Evolutionary conservation across 1,139 yeast genomes (phyloP), one percentile per base, ranked within the genome.

Genomic region (Sugiyamaella pinicola): DNA sequence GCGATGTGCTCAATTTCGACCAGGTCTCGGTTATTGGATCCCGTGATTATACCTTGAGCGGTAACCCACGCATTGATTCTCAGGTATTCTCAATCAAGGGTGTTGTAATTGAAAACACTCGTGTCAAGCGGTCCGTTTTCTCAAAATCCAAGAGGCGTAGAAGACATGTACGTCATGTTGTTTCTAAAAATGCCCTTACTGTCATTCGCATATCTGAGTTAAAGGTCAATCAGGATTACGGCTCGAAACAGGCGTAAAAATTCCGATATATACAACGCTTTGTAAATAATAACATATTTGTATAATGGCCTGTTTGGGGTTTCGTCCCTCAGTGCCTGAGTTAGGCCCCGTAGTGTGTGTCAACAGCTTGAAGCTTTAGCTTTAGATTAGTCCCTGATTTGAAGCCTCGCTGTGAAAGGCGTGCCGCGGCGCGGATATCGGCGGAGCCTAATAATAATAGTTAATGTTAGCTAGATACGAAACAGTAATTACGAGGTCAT

Each of bases 1-100:
- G 99, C 15, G 96, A 90, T 68, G 77, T 76, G 34, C 76, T 95
- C 55, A 73, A 76, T 44, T 79, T 95, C 66, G 81, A 81, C 59
- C 85, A 89, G 62, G 91, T 91, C 37, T 81, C 85, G 21, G 83
- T 90, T 10, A 73, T 95, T 45, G 99, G 99, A 2, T 84, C 95
- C 4, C 84, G 96, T 46, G 86, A 87, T 67, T 86, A 81, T 71
- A 89, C 96, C 26, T 79, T 80, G 48, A 75, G 78, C 46, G 82
- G 79, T 15, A 72, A 75, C 15, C 80, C 82, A 9, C 63, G 69
- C 43, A 75, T 84, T 44, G 83, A 81, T 58, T 74, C 80, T 9
- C 61, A 71, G 1, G 71, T 84, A 13, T 86, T 77, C 66, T 74
- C 81, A 4, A 77, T 93, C 61, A 83, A 78, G 57, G 99, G 95